A percentile compares a stretch with the other conserved stretches of the same genome.
phyloP scores from a whole-genome alignment of 2,329 filamentous ascomycete genomes.

The Fusarium poae region DNA sequence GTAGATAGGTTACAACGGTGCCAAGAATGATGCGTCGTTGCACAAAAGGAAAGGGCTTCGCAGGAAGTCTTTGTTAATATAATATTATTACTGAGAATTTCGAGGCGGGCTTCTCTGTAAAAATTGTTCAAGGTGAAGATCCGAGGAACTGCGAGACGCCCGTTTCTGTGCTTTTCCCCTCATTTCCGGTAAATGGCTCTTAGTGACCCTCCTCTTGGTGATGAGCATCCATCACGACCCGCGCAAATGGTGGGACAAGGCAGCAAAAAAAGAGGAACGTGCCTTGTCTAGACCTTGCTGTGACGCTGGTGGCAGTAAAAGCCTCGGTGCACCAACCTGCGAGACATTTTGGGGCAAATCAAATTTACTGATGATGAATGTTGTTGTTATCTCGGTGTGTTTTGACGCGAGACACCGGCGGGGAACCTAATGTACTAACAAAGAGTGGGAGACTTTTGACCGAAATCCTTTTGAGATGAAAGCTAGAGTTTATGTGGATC shows the following conservation, averaged over 20 bases:
- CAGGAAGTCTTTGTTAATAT: neutral
- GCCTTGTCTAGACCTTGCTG: constrained; percentile 11
- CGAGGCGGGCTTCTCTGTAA: neutral
- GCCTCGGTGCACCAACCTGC: constrained; percentile 26
- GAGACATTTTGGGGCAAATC: constrained; percentile 17
- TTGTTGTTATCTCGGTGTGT: constrained; percentile 36
- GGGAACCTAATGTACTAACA: constrained; percentile 8
- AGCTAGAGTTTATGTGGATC: neutral
- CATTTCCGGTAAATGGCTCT: constrained; percentile 37
- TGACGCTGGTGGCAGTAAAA: neutral
- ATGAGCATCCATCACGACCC: constrained; percentile 37
- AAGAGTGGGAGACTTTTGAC: constrained; percentile 5
- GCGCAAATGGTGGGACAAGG: constrained; percentile 37
- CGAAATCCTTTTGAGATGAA: neutral
- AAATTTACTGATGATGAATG: constrained; percentile 24
- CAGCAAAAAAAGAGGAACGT: constrained; percentile 9
- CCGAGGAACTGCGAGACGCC: neutral
- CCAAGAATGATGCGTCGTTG: constrained; percentile 12
- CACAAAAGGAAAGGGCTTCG: neutral
- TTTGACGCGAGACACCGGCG: constrained; percentile 47
- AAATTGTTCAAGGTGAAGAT: constrained; percentile 1
- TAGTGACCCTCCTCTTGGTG: constrained; percentile 32
- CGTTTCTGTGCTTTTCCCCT: constrained; percentile 20
- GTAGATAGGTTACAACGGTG: neutral
- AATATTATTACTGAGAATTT: neutral